Conservation (phyloP, 2,329 filamentous ascomycete species). For the Trichophyton verrucosum region DNA sequence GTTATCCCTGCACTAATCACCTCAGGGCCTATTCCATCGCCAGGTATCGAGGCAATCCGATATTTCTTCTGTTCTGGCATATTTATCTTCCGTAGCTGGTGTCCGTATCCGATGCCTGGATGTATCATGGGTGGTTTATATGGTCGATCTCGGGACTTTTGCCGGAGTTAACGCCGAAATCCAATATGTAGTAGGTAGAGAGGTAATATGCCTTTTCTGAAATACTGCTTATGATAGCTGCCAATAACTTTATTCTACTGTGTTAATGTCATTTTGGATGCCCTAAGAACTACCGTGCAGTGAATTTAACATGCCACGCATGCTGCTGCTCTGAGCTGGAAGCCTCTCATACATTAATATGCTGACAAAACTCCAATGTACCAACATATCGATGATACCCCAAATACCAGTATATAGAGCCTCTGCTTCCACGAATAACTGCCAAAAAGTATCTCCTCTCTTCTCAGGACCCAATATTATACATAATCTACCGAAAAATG, state of each 20-base stretch:
- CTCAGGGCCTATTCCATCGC: slow-evolving; percentile 58
- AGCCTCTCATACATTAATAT: too few species aligned
- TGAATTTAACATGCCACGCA: too few species aligned
- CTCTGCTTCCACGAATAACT: too few species aligned
- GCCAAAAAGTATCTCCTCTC: background rate
- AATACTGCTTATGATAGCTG: too few species aligned
- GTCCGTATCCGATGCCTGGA: background rate
- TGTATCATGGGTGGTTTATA: background rate
- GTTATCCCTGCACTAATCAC: slow-evolving; percentile 52
- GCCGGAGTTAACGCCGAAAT: background rate
- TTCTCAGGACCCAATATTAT: background rate
- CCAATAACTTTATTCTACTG: too few species aligned
- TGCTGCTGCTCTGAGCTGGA: too few species aligned
- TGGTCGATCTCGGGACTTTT: background rate
- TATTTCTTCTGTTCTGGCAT: slow-evolving; percentile 18
- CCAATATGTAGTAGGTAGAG: background rate
- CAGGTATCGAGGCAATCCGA: slow-evolving; percentile 52
- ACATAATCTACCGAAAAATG: background rate
- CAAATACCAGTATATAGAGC: too few species aligned
- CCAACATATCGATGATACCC: too few species aligned
- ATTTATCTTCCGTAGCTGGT: background rate
- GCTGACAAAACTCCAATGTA: too few species aligned
- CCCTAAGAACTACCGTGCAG: too few species aligned
- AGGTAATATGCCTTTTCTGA: too few species aligned
- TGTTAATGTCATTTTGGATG: too few species aligned